A percentile compares a stretch with the other conserved stretches of the same genome.
Evolutionary conservation across 306 rosid genomes (phyloP).

Genomic region (Cucurbita moschata): DNA sequence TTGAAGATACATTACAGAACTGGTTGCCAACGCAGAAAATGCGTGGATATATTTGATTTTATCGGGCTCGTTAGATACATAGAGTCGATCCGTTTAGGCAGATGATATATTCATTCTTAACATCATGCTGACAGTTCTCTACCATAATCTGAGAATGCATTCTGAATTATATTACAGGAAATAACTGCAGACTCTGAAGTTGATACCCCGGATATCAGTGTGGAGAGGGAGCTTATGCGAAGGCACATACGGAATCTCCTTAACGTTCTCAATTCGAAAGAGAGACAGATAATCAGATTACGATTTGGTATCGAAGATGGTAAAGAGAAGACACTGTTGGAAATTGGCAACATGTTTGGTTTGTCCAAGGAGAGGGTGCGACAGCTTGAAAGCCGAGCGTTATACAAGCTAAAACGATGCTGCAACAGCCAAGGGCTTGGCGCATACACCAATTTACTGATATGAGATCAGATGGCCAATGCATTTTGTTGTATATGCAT

Average conservation of each 20-base stretch:
- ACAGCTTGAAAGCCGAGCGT: constrained; percentile 44
- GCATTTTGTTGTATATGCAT: constrained; percentile 5
- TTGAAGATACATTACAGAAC: not conserved
- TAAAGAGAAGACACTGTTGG: constrained; percentile 35
- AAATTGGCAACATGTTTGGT: constrained; percentile 51
- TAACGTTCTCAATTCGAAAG: constrained; percentile 39
- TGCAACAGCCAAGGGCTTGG: constrained; percentile 48
- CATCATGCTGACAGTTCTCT: not conserved
- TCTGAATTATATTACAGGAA: constrained; percentile 40
- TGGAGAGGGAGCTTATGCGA: constrained; percentile 69
- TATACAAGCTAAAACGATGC: constrained; percentile 56
- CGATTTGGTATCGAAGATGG: constrained; percentile 75
- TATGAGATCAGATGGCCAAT: constrained; percentile 18
- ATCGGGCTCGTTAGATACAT: not conserved
- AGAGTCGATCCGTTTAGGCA: not conserved
- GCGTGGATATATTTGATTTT: not conserved
- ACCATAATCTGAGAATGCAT: constrained; percentile 2
- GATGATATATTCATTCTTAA: not conserved
- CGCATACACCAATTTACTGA: constrained; percentile 48
- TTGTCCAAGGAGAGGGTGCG: constrained; percentile 68
- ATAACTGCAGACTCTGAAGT: constrained; percentile 54
- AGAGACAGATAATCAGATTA: constrained; percentile 56
- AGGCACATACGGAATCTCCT: constrained; percentile 50
- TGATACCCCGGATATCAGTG: constrained; percentile 49
- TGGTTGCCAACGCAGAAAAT: not conserved